Evolutionary conservation across 192 early-diverging fungal species (phyloP), one percentile per base, ranked within the genome.

Genomic region (Entrophospora sp.): DNA sequence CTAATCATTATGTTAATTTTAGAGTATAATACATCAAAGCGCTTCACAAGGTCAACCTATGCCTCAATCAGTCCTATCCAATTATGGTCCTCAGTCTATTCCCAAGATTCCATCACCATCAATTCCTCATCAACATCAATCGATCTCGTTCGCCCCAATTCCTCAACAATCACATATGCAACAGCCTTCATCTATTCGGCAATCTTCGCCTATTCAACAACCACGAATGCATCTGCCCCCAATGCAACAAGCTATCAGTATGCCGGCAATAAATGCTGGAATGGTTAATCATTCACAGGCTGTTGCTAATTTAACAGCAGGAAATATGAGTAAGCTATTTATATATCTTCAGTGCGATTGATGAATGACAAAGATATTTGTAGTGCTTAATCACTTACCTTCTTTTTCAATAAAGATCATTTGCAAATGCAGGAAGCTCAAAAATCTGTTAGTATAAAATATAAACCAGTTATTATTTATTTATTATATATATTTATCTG

Each of bases 71-170:
- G 13, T 46, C n/a, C 44, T 46, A 46, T 9, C n/a, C 44, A 22
- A 46, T 46, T 46, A 22, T 46, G 44, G 44, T 13, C 44, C 7
- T 46, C 44, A n/a, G 10, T 22, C n/a, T 7, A 22, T 22, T 20
- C 5, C 44, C 8, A 46, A 18, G 25, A 16, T 55, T 37, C 27
- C 42, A 14, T 45, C 48, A 24, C 8, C 30, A 30, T 25, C n/a
- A 45, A 62, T 20, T 64, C 52, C 52, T 20, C 52, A 68, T 35
- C 77, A 64, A 45, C 69, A 67, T 37, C 75, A 66, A 37, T 18
- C 31, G 2, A 34, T 25, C 14, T 34, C 34, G 52, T 31, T 34
- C 5, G 14, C 28, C n/a, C 14, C 52, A 5, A 55, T 55, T 28
- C 52, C 28, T 13, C 52, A 63, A 51, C 71, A 69, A 57, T 67